Base-by-base conservation (phyloP, 2,329 filamentous ascomycete species). In the Nigrospora osmanthi region DNA sequence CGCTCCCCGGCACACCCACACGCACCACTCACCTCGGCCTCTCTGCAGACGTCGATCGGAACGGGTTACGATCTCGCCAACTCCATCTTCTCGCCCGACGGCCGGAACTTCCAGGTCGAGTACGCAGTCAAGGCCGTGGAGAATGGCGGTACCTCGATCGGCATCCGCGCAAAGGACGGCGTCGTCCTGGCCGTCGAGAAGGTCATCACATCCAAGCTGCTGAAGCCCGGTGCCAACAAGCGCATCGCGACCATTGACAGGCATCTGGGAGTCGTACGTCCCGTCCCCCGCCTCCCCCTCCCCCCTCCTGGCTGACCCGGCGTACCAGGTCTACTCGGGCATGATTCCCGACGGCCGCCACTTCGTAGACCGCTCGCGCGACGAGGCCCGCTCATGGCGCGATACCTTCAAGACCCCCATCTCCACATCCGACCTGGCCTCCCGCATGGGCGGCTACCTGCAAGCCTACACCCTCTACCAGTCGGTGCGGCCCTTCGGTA, bases 1-100 rank as follows among this genome's bases (percentile, higher is more conserved):
- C 5, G 23, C 23, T 7, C 23, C 5, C 23, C 5, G 9, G 23
- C 23, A 10, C n/a, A n/a, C n/a, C 5, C 23, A 28, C 23, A 10
- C 23, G 5, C 23, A 28, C 15, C 51, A 34, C 39, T 41, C 17
- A 41, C 31, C 39, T 6, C n/a, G n/a, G 13, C 7, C 23, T 42
- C 40, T 16, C 40, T 42, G 40, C 57, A 98, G 93, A 98, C 93
- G 63, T 98, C 93, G 64, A 98, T 98, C 86, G 93, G 93, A 65
- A 98, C 93, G 61, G 93, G 93, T 64, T 98, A 98, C 75, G 93
- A 98, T 81, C 85, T 98, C 61, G 89, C 89, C 67, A 98, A 98
- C 80, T 97, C 93, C 63, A 94, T 97, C 75, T 98, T 97, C 78
- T 97, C 93, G 40, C 93, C 93, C 55, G 93, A 98, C 73, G 93